Conservation (phyloP, 2,329 filamentous ascomycete genomes). For the Claviceps sp. region DNA sequence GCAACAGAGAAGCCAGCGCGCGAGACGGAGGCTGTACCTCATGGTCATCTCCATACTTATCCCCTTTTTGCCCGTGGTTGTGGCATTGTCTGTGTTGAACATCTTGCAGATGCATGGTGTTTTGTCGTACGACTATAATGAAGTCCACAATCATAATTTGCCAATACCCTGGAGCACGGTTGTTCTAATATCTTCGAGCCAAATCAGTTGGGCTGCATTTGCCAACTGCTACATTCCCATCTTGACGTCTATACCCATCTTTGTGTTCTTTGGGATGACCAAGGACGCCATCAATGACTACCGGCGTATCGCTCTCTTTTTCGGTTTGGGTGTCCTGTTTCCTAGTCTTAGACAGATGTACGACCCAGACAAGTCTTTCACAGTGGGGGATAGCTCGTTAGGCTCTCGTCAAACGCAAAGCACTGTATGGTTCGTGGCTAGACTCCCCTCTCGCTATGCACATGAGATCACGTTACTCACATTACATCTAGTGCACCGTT, state of each 20-base stretch:
- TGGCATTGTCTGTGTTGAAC: slow-evolving; percentile 28
- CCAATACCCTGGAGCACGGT: slow-evolving; percentile 34
- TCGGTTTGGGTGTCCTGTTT: slow-evolving; percentile 31
- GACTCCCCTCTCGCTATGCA: not conserved
- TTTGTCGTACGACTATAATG: slow-evolving; percentile 26
- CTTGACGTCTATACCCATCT: slow-evolving; percentile 32
- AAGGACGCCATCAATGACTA: slow-evolving; percentile 39
- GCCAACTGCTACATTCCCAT: slow-evolving; percentile 37
- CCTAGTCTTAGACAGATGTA: slow-evolving; percentile 27
- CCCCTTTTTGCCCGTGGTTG: slow-evolving; percentile 35
- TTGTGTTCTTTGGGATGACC: slow-evolving; percentile 43
- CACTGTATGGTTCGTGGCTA: slow-evolving; percentile 8
- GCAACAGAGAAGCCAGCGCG: slow-evolving; percentile 29
- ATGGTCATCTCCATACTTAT: slow-evolving; percentile 39
- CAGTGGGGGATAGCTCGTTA: slow-evolving; percentile 9
- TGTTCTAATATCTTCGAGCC: slow-evolving; percentile 28
- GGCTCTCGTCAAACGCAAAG: slow-evolving; percentile 12
- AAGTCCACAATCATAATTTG: slow-evolving; percentile 24
- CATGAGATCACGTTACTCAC: slow-evolving; percentile 5
- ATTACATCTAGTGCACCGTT: not conserved
- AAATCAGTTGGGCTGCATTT: slow-evolving; percentile 24
- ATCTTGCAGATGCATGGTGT: slow-evolving; percentile 18
- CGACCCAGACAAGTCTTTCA: slow-evolving; percentile 18
- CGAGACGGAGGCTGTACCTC: slow-evolving; percentile 39
- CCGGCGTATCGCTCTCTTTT: slow-evolving; percentile 21